Conservation (phyloP, 352 stramenopile species). For the Pythium aquatile region DNA sequence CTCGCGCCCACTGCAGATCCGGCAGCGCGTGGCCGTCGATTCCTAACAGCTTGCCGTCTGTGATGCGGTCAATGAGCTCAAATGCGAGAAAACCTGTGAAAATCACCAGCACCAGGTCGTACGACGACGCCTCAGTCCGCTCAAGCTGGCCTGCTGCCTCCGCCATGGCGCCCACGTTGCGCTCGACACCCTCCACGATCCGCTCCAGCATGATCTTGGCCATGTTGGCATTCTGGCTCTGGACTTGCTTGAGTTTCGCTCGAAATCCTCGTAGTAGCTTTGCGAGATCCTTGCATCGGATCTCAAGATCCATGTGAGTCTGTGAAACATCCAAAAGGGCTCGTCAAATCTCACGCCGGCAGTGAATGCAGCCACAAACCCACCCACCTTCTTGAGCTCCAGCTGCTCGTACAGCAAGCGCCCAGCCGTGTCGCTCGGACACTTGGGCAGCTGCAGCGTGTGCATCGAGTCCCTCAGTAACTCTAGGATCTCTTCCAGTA, state of each 20-base stretch:
- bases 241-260: constrained; percentile 88
- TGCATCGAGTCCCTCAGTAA: constrained; percentile 94
- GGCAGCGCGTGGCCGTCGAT: constrained; percentile 44
- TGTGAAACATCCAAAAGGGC: constrained; percentile 9
- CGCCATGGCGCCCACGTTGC: constrained; percentile 58
- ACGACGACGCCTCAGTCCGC: constrained; percentile 55
- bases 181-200: constrained; percentile 57
- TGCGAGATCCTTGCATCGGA: constrained; percentile 91
- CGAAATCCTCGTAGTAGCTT: constrained; percentile 91
- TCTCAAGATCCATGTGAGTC: constrained; percentile 80
- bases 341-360: background rate
- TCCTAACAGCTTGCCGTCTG: constrained; percentile 87
- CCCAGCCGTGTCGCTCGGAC: constrained; percentile 86
- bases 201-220: constrained; percentile 69
- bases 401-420: constrained; percentile 92
- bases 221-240: constrained; percentile 77
- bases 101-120: constrained; percentile 90
- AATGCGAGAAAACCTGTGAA: constrained; percentile 93
- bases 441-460: constrained; percentile 87
- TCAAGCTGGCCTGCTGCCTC: constrained; percentile 66
- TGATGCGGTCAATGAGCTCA: constrained; percentile 94
- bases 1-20: constrained; percentile 52
- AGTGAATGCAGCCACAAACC: too few species aligned
- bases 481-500: constrained; percentile 95
- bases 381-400: constrained; percentile 80